A percentile compares a stretch with the other conserved stretches of the same genome.
Conservation (phyloP, 805 yeast genomes). For the Candida yuanshanica region DNA sequence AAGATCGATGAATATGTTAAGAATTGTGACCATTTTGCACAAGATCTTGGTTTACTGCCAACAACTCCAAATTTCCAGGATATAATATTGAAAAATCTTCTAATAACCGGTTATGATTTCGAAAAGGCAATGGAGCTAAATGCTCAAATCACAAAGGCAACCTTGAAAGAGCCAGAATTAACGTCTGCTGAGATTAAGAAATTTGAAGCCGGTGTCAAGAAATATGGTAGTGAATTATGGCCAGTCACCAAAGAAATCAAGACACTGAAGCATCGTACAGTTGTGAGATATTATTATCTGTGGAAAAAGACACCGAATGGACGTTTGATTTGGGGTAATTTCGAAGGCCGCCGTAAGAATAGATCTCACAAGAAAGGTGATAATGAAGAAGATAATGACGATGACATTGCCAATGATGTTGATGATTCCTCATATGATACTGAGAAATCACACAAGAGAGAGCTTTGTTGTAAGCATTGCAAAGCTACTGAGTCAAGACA, state of each 20-base stretch:
- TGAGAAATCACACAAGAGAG: slow-evolving; percentile 37
- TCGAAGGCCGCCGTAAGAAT: slow-evolving; percentile 65
- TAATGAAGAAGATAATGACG: slow-evolving; percentile 13
- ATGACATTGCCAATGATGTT: slow-evolving; percentile 30
- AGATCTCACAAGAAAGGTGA: slow-evolving; percentile 27
- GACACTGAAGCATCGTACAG: slow-evolving; percentile 67
- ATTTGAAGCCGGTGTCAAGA: slow-evolving; percentile 71
- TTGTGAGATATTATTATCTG: slow-evolving; percentile 80
- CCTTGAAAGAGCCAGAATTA: slow-evolving; percentile 75
- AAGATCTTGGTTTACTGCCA: slow-evolving; percentile 44
- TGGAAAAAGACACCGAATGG: slow-evolving; percentile 90
- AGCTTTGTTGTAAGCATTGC: slow-evolving; percentile 71
- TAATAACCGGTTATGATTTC: slow-evolving; percentile 47
- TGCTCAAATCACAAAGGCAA: slow-evolving; percentile 44
- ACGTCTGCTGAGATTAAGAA: slow-evolving; percentile 51
- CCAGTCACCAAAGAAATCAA: slow-evolving; percentile 69
- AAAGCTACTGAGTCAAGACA: slow-evolving; percentile 44
- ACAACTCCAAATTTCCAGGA: slow-evolving; percentile 82
- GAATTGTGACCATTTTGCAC: slow-evolving; percentile 53
- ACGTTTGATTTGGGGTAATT: slow-evolving; percentile 74
- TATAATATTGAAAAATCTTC: slow-evolving; percentile 50
- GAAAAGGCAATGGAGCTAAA: slow-evolving; percentile 43
- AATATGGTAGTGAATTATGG: slow-evolving; percentile 72
- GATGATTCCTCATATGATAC: slow-evolving; percentile 71
- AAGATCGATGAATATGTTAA: slow-evolving; percentile 50